Evolutionary conservation across 2,329 filamentous ascomycete genomes (phyloP), one percentile per base, ranked within the genome.

Genomic region (Colletotrichum agaves): DNA sequence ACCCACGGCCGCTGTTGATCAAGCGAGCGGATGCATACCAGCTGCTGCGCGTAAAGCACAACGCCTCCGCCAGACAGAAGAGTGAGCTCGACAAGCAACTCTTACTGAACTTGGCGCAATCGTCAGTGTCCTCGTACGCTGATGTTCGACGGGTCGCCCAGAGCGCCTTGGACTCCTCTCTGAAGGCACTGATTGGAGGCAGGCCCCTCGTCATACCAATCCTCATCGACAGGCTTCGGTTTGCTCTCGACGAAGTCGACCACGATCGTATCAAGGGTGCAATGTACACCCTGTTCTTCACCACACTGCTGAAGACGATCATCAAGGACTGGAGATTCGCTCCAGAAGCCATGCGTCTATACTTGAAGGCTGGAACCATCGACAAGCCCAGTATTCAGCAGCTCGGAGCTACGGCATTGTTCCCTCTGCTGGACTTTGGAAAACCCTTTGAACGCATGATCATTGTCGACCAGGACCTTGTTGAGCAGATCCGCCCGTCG

Each of bases 61-160:
- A 98, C 73, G 91, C 95, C 31, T 91, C 93, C 1, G 92, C 95
- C 19, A 88, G 96, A 59, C 92, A 92, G 49, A 94, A 95, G 77
- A 97, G 93, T 37, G 90, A 94, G n/a, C 84, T 99, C 1, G 96
- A 99, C 78, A 95, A 94, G 77, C 86, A 85, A 13, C 82, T 99
- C 12, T 83, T 99, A 1, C 84, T 97, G 15, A 94, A 99, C 76
- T 85, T 99, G 41, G 93, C 94, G 5, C 88, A 97, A 73, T 98
- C 95, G 0, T 94, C 92, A 70, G 90, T 97, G 3, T 98, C 95
- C 0, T 83, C 93, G 4, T 99, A 99, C 76, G 96, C 96, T 0
- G 96, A 99, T 76, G 96, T 98, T 58, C 91, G 97, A n/a, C 88
- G 94, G 35, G 94, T 94, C 60, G 96, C 96, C 3, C 96, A 99